These are phyloP conservation scores for Eimeria zaria DNA, from an alignment of 169 alveolate species.

Conservation along the genomic window DNA sequence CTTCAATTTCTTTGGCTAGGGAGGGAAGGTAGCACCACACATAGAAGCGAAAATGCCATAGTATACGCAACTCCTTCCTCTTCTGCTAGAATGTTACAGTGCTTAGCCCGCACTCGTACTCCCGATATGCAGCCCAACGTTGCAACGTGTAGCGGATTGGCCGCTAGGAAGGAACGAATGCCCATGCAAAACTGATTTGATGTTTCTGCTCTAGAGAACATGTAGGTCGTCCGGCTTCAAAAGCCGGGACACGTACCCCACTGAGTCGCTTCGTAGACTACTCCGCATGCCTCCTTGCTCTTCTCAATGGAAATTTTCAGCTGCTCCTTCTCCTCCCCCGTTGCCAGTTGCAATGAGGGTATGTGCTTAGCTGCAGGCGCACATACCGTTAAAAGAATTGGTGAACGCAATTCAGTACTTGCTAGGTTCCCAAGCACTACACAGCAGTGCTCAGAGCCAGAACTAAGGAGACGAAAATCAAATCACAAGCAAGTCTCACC, in stretches of 20 bases:
- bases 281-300: slow-evolving; percentile 55
- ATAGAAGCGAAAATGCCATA: background rate
- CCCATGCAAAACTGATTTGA: too few relatives aligned
- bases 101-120: too few relatives aligned
- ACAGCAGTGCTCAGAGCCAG: background rate
- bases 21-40: background rate
- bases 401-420: background rate
- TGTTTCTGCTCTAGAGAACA: background rate
- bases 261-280: background rate
- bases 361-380: slow-evolving; percentile 58
- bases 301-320: slow-evolving; percentile 32
- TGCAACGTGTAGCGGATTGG: background rate
- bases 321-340: slow-evolving; percentile 20
- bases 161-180: background rate
- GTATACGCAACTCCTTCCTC: background rate
- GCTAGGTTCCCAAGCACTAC: background rate
- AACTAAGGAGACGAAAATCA: background rate
- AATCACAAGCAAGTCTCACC: slow-evolving; percentile 23
- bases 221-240: background rate
- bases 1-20: slow-evolving; percentile 41
- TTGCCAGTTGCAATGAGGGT: slow-evolving; percentile 53
- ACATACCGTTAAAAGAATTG: background rate
- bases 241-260: slow-evolving; percentile 26
- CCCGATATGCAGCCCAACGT: too few relatives aligned
- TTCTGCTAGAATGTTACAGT: background rate